phyloP scores from a whole-genome alignment of 179 eudicot species.

The Carnegiea gigantea region DNA sequence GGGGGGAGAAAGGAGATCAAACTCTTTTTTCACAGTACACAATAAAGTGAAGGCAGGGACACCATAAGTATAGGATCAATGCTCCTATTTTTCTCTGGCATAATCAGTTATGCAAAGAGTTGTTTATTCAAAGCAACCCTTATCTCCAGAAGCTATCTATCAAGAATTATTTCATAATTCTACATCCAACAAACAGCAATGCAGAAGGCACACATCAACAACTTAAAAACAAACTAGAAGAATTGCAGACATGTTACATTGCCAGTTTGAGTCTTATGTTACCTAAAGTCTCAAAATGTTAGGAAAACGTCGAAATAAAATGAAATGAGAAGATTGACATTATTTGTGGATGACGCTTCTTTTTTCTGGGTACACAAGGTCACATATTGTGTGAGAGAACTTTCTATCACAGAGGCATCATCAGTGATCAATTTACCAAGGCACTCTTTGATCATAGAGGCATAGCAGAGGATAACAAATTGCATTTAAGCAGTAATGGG shows the following conservation, averaged over 20 bases:
- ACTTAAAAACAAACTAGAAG: neutral
- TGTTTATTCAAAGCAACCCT: neutral
- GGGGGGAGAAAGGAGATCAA: too few relatives aligned
- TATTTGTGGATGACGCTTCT: constrained; percentile 74
- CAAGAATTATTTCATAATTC: neutral
- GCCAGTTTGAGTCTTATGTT: neutral
- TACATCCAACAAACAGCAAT: neutral
- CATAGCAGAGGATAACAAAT: constrained; percentile 40
- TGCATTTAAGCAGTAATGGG: constrained; percentile 73
- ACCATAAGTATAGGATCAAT: neutral
- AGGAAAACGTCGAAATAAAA: constrained; percentile 12
- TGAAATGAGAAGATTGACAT: constrained; percentile 22
- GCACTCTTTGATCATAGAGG: constrained; percentile 69
- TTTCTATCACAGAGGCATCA: constrained; percentile 67
- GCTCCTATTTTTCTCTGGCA: neutral
- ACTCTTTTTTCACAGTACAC: too few relatives aligned
- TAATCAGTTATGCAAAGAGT: neutral
- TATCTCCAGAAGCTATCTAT: neutral
- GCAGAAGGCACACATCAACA: neutral
- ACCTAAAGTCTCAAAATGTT: neutral
- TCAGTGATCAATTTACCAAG: constrained; percentile 81
- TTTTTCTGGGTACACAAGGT: constrained; percentile 76
- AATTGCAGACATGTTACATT: neutral
- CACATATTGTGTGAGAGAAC: constrained; percentile 90
- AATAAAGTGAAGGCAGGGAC: too few relatives aligned